Conservation (phyloP, 306 rosid species). For the Trichosanthes truncata region DNA sequence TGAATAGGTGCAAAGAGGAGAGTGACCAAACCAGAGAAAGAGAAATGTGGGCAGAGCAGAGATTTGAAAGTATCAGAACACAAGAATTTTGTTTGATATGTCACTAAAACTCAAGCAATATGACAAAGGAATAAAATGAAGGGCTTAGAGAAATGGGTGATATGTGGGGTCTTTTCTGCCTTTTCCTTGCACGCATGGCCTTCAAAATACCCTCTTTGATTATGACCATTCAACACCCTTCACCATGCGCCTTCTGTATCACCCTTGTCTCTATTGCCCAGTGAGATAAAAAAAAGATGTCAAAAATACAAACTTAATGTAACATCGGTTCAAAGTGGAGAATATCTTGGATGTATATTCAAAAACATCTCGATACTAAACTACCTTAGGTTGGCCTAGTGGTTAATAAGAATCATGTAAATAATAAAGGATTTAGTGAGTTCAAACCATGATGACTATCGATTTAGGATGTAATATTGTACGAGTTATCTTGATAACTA, state of each 20-base stretch:
- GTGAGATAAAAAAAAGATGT: neutral
- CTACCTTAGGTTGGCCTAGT: neutral
- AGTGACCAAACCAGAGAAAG: neutral
- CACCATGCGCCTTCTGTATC: neutral
- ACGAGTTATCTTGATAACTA: no score
- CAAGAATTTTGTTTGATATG: conserved; percentile 3
- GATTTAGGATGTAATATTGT: no score
- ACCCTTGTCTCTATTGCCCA: neutral
- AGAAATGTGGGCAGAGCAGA: conserved; percentile 5
- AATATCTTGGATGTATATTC: neutral
- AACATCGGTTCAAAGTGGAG: neutral
- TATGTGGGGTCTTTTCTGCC: conserved; percentile 25
- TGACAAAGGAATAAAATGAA: conserved; percentile 15
- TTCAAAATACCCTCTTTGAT: conserved; percentile 26
- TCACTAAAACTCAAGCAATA: conserved; percentile 9
- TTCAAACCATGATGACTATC: no score
- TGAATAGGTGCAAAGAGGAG: neutral
- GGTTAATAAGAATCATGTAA: no score
- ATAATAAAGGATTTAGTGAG: neutral
- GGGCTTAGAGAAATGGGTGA: conserved; percentile 21
- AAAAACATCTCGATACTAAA: neutral
- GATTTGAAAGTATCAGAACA: conserved; percentile 4
- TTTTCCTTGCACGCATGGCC: conserved; percentile 32
- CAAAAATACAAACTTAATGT: neutral
- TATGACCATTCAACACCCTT: conserved; percentile 21